Base-by-base conservation (phyloP, 2,329 filamentous ascomycete genomes). In the Calonectria multiphialidica region DNA sequence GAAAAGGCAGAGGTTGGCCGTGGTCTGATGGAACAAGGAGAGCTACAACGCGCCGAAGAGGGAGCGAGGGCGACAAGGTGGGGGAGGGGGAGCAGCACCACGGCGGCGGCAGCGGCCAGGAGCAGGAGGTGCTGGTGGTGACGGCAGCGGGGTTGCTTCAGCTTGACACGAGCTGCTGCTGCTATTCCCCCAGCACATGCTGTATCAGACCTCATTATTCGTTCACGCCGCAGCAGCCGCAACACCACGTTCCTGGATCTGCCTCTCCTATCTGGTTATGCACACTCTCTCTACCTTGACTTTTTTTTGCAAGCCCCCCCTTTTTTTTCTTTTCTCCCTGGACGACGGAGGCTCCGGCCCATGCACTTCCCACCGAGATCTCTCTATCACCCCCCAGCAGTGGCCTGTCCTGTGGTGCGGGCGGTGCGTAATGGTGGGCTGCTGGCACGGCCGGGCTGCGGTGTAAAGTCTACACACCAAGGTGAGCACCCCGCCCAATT, bases 21-120 rank as follows among this genome's bases (percentile, higher is more conserved):
- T 76, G 72, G 74, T 75, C 72, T 77, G 66, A 69, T 72, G 70
- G 69, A 72, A 66, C 33, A 59, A 45, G 57, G 37, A 44, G 37
- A 62, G 57, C 57, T 44, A 28, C 37, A 18, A 40, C n/a, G 53
- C 53, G 53, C 57, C 57, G 28, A 62, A 62, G 57, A 62, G 37
- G 23, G 57, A 64, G 63, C 44, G 53, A 44, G 57, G 47, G 55
- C 25, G 53, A 49, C 40, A 13, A 71, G 68, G 68, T 71, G 68
- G 68, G 68, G 68, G 68, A 70, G 61, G 68, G 68, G 68, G 57
- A 66, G 13, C 35, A 37, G 13, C 28, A 30, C 5, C 28, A 30
- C 28, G 28, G 8, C 28, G 28, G 28, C 28, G 28, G 28, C 28
- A 8, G 28, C 8, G 28, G 28, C 28, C 28, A 30, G 28, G 28